These are phyloP conservation scores for Trichoderma pleuroti DNA, from an alignment of 2,329 filamentous ascomycete genomes.

Conservation along the genomic window DNA sequence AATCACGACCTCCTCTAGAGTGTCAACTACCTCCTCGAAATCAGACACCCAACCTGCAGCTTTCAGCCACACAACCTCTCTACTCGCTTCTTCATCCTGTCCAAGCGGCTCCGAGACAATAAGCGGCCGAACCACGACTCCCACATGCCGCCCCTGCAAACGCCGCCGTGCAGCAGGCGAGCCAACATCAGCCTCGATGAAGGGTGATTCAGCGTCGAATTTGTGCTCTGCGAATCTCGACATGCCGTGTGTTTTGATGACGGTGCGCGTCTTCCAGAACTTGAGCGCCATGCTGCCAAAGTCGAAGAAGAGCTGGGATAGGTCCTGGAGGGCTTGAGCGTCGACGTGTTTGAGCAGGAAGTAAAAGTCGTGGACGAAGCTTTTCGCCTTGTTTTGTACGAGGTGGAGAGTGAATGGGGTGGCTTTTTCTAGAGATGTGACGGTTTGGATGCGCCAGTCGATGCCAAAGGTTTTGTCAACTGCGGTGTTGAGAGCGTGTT, in stretches of 20 bases:
- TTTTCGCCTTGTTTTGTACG: neutral
- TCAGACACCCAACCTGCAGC: neutral
- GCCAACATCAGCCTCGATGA: neutral
- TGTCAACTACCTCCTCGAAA: neutral
- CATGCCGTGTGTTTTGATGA: neutral
- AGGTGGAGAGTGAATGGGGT: neutral
- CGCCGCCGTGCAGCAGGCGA: neutral
- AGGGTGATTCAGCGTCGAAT: neutral
- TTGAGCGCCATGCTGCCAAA: neutral
- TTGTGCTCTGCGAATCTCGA: neutral
- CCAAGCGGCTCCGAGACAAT: neutral
- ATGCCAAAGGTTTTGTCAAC: neutral
- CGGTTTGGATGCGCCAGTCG: neutral
- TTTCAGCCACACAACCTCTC: neutral
- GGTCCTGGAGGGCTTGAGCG: neutral
- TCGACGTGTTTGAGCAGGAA: neutral
- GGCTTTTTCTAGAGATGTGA: neutral
- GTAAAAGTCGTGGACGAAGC: neutral
- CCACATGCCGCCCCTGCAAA: neutral
- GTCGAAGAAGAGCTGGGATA: neutral
- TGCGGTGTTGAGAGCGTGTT: neutral
- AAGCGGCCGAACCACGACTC: neutral
- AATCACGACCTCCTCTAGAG: neutral
- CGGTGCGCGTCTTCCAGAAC: neutral
- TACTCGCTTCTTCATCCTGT: neutral